Percentiles rank a stretch among this genome's conserved stretches.
Evolutionary conservation across 306 rosid species (phyloP).

Genomic region (Castanea crenata): DNA sequence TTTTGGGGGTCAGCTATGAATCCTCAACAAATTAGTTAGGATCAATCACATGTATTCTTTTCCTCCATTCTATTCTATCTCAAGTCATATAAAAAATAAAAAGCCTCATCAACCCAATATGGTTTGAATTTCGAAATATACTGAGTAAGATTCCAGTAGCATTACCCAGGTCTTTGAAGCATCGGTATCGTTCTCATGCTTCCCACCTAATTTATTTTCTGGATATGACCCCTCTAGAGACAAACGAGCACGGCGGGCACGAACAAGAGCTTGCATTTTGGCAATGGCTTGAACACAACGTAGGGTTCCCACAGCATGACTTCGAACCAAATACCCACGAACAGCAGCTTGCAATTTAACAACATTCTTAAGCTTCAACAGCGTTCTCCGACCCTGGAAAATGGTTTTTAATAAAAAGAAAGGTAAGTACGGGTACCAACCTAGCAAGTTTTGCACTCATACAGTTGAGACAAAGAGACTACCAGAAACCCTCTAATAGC

Average conservation of each 20-base stretch:
- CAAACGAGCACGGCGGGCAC: constrained; percentile 60
- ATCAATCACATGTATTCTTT: too few relatives aligned
- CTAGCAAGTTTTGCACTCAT: constrained; percentile 4
- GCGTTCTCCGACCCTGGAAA: constrained; percentile 59
- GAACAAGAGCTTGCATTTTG: constrained; percentile 83
- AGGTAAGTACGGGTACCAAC: constrained; percentile 6
- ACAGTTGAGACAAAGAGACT: constrained; percentile 26
- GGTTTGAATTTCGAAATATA: not conserved
- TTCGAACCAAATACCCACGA: constrained; percentile 91
- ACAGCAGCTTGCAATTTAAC: constrained; percentile 93
- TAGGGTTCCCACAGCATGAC: constrained; percentile 85
- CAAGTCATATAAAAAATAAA: not conserved
- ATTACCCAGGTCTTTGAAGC: constrained; percentile 47
- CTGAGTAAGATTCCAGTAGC: constrained; percentile 5
- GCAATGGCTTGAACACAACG: constrained; percentile 86
- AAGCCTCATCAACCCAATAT: not conserved
- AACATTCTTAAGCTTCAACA: constrained; percentile 49
- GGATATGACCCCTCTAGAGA: constrained; percentile 19
- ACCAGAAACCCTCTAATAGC: constrained; percentile 78
- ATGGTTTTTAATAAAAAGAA: constrained; percentile 2
- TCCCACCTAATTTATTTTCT: constrained; percentile 26
- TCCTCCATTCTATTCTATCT: too few relatives aligned
- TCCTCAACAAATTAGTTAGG: too few relatives aligned
- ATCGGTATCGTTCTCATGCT: constrained; percentile 22
- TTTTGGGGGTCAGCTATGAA: too few relatives aligned